A percentile compares a stretch with the other conserved stretches of the same genome.
Evolutionary conservation across 139 green algal genomes (phyloP).

Genomic region (Coelastrella sp.): DNA sequence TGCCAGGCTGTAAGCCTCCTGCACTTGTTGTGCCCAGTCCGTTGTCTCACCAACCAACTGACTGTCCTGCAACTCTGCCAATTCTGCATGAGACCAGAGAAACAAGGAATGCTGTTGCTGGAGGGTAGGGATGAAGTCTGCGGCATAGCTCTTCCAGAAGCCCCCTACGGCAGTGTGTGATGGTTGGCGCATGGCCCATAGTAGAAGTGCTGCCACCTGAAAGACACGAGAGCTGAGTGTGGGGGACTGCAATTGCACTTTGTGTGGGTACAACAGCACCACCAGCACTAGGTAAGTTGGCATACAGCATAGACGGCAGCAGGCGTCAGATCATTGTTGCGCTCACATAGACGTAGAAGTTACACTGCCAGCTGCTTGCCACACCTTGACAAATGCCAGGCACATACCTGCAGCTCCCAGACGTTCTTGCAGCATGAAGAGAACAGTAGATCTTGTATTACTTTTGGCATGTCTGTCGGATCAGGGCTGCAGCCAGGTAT

Average conservation of each 20-base stretch:
- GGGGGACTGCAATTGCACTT: background rate
- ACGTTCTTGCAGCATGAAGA: conserved; percentile 10
- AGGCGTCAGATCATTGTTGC: background rate
- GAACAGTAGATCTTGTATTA: background rate
- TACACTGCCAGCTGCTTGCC: too few relatives aligned
- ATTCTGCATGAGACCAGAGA: conserved; percentile 20
- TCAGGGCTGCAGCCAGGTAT: conserved; percentile 38
- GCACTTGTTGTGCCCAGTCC: conserved; percentile 37
- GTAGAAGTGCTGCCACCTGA: conserved; percentile 42
- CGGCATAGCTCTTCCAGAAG: conserved; percentile 50
- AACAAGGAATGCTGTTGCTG: conserved; percentile 12
- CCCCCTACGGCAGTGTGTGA: conserved; percentile 3
- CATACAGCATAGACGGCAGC: too few relatives aligned
- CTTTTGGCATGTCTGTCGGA: background rate
- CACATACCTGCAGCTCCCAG: background rate
- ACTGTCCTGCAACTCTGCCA: background rate
- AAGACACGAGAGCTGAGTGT: background rate
- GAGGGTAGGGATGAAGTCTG: background rate
- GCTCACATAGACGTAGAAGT: background rate
- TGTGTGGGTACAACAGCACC: background rate
- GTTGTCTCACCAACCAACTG: conserved; percentile 14
- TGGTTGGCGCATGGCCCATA: conserved; percentile 43
- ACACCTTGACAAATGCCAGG: background rate
- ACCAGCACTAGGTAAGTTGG: background rate
- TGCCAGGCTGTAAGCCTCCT: background rate